Evolutionary conservation across 176 grass and related monocot genomes (phyloP).

Genomic region (Carex pumila): DNA sequence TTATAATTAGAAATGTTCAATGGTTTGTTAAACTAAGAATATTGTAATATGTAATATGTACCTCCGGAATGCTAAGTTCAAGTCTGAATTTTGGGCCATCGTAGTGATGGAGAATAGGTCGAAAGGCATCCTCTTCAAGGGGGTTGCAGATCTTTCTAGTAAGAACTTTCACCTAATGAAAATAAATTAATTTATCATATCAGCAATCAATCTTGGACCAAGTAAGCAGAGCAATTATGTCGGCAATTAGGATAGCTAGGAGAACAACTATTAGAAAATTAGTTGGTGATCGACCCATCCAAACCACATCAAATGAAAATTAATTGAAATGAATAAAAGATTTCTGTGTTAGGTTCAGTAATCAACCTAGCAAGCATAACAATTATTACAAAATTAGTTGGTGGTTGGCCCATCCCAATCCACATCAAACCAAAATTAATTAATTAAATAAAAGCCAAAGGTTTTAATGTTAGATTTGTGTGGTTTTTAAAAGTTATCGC

Average conservation of each 20-base stretch:
- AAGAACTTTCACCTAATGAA: slow-evolving; percentile 60
- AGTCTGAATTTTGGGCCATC: slow-evolving; percentile 97
- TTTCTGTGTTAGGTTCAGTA: not conserved
- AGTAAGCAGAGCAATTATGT: not conserved
- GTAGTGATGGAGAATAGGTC: slow-evolving; percentile 98
- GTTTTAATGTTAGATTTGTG: not conserved
- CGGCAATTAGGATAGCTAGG: not conserved
- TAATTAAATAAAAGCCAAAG: not conserved
- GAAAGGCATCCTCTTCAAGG: slow-evolving; percentile 91
- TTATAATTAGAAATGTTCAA: not conserved
- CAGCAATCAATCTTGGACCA: slow-evolving; percentile 9
- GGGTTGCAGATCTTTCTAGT: slow-evolving; percentile 71
- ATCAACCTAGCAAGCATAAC: not conserved
- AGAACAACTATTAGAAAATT: slow-evolving; percentile 1
- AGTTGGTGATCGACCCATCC: not conserved
- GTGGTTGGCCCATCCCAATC: not conserved
- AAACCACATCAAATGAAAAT: not conserved
- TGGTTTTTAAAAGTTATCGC: not conserved
- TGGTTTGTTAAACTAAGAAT: not conserved
- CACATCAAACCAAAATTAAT: not conserved
- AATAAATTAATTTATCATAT: not conserved
- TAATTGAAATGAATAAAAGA: not conserved
- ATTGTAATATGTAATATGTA: slow-evolving; percentile 3
- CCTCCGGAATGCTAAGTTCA: slow-evolving; percentile 79
- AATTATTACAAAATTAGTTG: slow-evolving; percentile 15